Evolutionary conservation across 2,329 filamentous ascomycete species (phyloP), one percentile per base, ranked within the genome.

Genomic region (Xylariaceae sp.): DNA sequence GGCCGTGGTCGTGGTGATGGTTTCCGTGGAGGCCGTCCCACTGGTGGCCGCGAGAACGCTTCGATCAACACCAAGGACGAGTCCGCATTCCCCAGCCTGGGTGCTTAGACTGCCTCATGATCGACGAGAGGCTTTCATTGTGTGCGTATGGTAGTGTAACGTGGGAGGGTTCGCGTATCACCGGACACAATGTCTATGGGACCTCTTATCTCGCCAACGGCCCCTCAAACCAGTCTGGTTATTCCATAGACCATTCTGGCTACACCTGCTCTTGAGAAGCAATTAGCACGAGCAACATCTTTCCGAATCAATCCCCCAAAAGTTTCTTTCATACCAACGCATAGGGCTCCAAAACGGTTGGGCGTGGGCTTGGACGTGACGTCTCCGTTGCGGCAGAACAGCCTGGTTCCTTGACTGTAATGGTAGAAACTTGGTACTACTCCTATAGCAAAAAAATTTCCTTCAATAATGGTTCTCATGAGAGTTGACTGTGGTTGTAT

Each of bases 1-100:
- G 73, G 74, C 51, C 71, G 65, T 53, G 67, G 76, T 38, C 56
- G 56, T 38, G 56, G 56, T 38, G 56, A 51, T 56, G 71, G 76
- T 66, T 70, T 60, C 57, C 67, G 66, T 48, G 75, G 76, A 58
- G 73, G 77, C 60, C 75, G 80, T 36, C 55, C 22, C 22, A 28
- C 22, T 28, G 71, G 72, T 54, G 74, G 77, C 59, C 73, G 75
- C 60, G 73, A 75, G 58, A 74, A 74, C 59, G 64, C 73, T 60
- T 68, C 71, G 61, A 78, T 83, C 73, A 82, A 83, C 75, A 76
- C 77, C 66, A 77, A 69, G 65, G 80, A 83, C 63, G 71, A 81
- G 75, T 72, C 70, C 60, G 80, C 80, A 57, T 84, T 84, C 77
- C 81, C 81, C 65, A 82, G 78, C 75, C 74, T 84, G 62, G 80